Evolutionary conservation across 768 basidiomycete species (phyloP), one percentile per base, ranked within the genome.

Genomic region (Podaxis sp.): DNA sequence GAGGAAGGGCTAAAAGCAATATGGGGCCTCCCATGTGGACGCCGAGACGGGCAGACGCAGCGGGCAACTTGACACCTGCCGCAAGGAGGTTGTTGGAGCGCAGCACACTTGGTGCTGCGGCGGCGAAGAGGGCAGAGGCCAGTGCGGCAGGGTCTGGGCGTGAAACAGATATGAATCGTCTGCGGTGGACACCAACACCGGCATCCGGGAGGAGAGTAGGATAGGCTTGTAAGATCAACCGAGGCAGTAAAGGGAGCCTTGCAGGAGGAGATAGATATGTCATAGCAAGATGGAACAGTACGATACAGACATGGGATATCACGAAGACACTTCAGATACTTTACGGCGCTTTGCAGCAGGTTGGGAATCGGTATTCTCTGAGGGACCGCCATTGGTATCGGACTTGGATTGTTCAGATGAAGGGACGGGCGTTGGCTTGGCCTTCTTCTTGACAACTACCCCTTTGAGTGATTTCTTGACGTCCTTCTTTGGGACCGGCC

Each of bases 1-100:
- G 63, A 29, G 53, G 59, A n/a, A 74, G 68, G 36, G 76, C 73
- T 57, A 82, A 80, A 61, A 82, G 85, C 9, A 72, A 76, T n/a
- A 95, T 94, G 93, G 83, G 80, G 8, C 92, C 94, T 25, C 93
- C 93, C 12, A 79, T 78, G 8, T 88, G 85, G 83, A 95, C 94
- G 2, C 93, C 94, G 1, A 81, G 87, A 64, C 83, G 86, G 66
- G 82, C 87, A 15, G 86, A 90, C 50, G 88, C 87, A 15, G 76
- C 86, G 8, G 93, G 91, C 5, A 85, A 82, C 64, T 73, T 96
- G 65, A 96, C 94, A 0, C 94, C 94, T n/a, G 95, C 95, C 27
- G 95, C 87, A 25, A 84, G 80, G 70, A 79, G 88, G 64, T 70
- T 97, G 49, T 75, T 97, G 65, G 86, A 94, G 66, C 79, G 89